phyloP scores from a whole-genome alignment of 768 basidiomycete genomes.

The Saitozyma sp. region DNA sequence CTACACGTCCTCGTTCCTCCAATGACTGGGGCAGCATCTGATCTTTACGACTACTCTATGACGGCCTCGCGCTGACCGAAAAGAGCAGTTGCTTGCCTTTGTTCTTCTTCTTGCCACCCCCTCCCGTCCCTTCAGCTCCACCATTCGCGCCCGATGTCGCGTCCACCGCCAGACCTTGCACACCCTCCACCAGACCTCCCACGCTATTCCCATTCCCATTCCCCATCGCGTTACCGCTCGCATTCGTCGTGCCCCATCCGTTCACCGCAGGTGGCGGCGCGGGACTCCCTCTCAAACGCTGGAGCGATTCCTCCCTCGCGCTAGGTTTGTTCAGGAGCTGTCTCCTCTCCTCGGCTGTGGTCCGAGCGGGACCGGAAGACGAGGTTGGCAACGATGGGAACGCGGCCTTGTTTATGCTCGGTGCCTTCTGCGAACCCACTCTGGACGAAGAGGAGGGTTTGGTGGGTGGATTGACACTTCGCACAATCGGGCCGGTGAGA shows the following conservation, averaged over 20 bases:
- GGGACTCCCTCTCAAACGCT: conserved; percentile 29
- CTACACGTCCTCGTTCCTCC: background rate
- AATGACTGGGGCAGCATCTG: background rate
- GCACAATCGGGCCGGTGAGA: conserved; percentile 34
- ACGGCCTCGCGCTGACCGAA: conserved; percentile 41
- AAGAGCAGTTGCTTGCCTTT: conserved; percentile 50
- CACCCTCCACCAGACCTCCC: conserved; percentile 3
- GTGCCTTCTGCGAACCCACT: background rate
- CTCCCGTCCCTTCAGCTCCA: conserved; percentile 13
- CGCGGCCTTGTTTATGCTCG: conserved; percentile 30
- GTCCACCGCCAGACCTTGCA: conserved; percentile 14
- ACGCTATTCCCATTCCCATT: background rate
- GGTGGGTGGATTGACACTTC: conserved; percentile 43
- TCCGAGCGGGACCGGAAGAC: background rate
- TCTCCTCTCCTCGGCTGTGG: conserved; percentile 31
- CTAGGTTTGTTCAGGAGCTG: conserved; percentile 42
- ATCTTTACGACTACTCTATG: background rate
- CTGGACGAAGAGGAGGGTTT: conserved; percentile 1
- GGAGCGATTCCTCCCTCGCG: conserved; percentile 40
- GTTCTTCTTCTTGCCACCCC: conserved; percentile 49
- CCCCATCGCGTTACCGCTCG: background rate
- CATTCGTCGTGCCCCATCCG: conserved; percentile 16
- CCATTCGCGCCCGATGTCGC: conserved; percentile 2
- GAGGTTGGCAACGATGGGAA: conserved; percentile 45
- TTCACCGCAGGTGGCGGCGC: conserved; percentile 18